A percentile compares a stretch with the other conserved stretches of the same genome.
Evolutionary conservation across 2,329 filamentous ascomycete species (phyloP).

Genomic region (Venturia carpophila): DNA sequence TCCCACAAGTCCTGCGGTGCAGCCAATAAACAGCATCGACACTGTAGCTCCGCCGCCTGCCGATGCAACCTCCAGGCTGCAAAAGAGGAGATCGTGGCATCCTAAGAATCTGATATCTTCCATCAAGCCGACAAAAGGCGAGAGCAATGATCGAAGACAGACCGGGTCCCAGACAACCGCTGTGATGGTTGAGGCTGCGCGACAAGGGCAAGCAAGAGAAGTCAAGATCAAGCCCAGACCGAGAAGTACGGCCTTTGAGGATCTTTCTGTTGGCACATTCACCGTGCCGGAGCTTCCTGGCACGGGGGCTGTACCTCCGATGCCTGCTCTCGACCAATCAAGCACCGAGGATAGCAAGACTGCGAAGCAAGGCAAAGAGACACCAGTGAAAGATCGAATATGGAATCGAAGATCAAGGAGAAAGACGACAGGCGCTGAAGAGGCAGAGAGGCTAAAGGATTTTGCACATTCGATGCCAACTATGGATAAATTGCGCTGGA

Average conservation of each 20-base stretch:
- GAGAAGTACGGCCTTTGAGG: neutral
- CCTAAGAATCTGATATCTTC: neutral
- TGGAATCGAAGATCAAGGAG: constrained; percentile 3
- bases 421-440: neutral
- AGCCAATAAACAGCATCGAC: neutral
- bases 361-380: neutral
- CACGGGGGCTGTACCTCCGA: neutral
- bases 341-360: neutral
- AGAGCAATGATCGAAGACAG: neutral
- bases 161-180: neutral
- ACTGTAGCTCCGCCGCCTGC: neutral
- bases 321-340: neutral
- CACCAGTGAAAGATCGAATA: constrained; percentile 1
- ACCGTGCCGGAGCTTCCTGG: neutral
- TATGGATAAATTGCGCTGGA: constrained; percentile 1
- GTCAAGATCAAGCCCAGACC: neutral
- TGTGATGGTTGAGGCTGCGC: neutral
- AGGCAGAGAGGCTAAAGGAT: neutral
- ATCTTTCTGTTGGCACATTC: neutral
- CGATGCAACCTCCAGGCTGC: neutral
- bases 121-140: neutral
- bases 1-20: neutral
- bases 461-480: neutral
- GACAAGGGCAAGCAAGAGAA: constrained; percentile 3
- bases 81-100: constrained; percentile 6